Evolutionary conservation across 106 monocot genomes (phyloP).

Genomic region (Triglochin maritima): DNA sequence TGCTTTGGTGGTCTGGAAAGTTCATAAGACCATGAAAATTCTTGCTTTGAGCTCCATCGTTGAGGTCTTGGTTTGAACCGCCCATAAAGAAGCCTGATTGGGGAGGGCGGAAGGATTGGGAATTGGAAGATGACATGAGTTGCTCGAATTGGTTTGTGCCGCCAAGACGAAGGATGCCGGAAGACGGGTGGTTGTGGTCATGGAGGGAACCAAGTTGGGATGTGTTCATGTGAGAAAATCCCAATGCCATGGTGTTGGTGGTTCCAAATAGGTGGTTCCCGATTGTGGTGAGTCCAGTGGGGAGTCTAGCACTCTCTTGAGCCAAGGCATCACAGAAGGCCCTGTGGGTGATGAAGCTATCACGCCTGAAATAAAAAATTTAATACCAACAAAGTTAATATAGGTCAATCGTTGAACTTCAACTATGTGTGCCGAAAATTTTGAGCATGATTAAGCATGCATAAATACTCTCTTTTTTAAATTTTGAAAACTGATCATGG

Average conservation of each 20-base stretch:
- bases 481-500: too few species aligned
- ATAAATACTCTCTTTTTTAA: too few species aligned
- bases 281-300: constrained; percentile 7
- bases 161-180: constrained; percentile 16
- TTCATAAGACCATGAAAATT: constrained; percentile 31
- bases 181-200: constrained; percentile 2
- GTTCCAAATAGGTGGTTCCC: neutral
- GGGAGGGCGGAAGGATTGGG: neutral
- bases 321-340: constrained; percentile 27
- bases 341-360: constrained; percentile 29
- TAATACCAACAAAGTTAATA: neutral
- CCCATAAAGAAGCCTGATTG: constrained; percentile 9
- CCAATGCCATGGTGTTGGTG: constrained; percentile 3
- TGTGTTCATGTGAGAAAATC: neutral
- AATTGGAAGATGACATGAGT: constrained; percentile 2
- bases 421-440: too few species aligned
- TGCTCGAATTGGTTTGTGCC: constrained; percentile 12
- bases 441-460: too few species aligned
- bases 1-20: constrained; percentile 19
- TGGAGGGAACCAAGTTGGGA: constrained; percentile 6
- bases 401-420: too few species aligned
- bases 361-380: constrained; percentile 10
- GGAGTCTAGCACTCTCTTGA: constrained; percentile 16
- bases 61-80: constrained; percentile 1
- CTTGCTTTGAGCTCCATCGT: constrained; percentile 1